phyloP scores from a whole-genome alignment of 1,284 basidiomycete genomes.

The Ceratobasidium sp. region DNA sequence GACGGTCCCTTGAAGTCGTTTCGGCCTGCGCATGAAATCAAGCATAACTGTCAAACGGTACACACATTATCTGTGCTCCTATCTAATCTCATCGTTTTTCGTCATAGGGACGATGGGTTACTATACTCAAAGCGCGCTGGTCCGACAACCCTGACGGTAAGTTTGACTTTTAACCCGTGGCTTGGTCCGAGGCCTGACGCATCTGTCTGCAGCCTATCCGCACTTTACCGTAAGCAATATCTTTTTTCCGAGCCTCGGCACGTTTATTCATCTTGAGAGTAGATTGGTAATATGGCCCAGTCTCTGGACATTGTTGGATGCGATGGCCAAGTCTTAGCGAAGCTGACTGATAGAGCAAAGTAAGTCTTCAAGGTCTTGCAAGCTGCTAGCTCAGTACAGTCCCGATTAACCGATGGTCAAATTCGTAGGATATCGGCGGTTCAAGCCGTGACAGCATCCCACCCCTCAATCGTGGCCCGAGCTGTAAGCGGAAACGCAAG shows the following conservation, averaged over 20 bases:
- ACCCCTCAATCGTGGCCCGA: conserved; percentile 78
- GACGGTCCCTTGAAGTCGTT: conserved; percentile 70
- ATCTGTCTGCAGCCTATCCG: conserved; percentile 64
- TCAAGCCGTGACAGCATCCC: conserved; percentile 88
- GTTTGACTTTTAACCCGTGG: conserved; percentile 2
- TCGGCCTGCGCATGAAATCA: conserved; percentile 60
- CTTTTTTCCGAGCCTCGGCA: background rate
- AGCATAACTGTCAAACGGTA: conserved; percentile 83
- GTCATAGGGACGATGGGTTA: conserved; percentile 79
- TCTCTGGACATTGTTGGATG: conserved; percentile 77
- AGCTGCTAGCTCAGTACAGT: background rate
- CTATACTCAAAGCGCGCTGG: conserved; percentile 81
- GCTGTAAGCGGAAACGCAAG: conserved; percentile 80
- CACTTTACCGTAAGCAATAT: conserved; percentile 75
- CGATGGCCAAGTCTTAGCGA: conserved; percentile 78
- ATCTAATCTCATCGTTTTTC: background rate
- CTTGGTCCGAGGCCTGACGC: conserved; percentile 1
- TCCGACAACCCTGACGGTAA: conserved; percentile 72
- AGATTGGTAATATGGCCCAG: conserved; percentile 84
- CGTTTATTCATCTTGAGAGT: background rate
- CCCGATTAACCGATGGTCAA: background rate
- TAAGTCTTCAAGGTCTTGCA: conserved; percentile 54
- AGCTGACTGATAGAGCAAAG: conserved; percentile 69
- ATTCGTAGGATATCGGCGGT: conserved; percentile 76
- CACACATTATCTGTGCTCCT: background rate